phyloP scores from a whole-genome alignment of 345 rosid genomes.

The Clausena lansium region DNA sequence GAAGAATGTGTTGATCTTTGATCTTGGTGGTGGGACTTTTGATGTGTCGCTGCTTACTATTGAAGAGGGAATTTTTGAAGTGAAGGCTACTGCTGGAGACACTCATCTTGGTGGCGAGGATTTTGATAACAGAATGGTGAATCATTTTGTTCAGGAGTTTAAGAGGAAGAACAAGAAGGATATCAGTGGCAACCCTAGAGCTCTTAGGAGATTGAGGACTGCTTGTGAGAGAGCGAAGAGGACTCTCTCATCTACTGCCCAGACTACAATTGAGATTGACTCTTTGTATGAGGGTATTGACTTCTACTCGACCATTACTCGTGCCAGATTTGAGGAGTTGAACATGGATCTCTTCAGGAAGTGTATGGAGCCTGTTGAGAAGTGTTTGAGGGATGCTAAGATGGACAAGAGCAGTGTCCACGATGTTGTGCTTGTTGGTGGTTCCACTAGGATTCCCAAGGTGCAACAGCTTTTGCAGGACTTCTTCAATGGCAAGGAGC shows the following conservation, averaged over 20 bases:
- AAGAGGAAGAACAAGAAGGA: slow-evolving; percentile 76
- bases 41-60: slow-evolving; percentile 73
- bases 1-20: slow-evolving; percentile 69
- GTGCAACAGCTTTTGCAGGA: slow-evolving; percentile 65
- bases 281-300: slow-evolving; percentile 72
- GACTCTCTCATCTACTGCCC: slow-evolving; percentile 63
- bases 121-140: slow-evolving; percentile 69
- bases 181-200: slow-evolving; percentile 61
- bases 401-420: slow-evolving; percentile 66
- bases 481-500: slow-evolving; percentile 73
- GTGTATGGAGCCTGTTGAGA: slow-evolving; percentile 78
- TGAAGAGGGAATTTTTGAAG: slow-evolving; percentile 74
- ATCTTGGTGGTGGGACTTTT: slow-evolving; percentile 68
- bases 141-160: slow-evolving; percentile 71
- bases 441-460: slow-evolving; percentile 72
- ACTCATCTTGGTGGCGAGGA: slow-evolving; percentile 81
- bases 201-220: slow-evolving; percentile 69
- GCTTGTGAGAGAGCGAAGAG: slow-evolving; percentile 74
- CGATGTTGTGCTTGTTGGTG: slow-evolving; percentile 68
- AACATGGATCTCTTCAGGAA: slow-evolving; percentile 71
- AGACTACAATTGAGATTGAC: slow-evolving; percentile 65
- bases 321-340: slow-evolving; percentile 68
- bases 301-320: slow-evolving; percentile 62
- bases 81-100: slow-evolving; percentile 76
- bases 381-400: slow-evolving; percentile 68